Evolutionary conservation across 2,329 filamentous ascomycete species (phyloP).

Genomic region (Botryotinia calthae): DNA sequence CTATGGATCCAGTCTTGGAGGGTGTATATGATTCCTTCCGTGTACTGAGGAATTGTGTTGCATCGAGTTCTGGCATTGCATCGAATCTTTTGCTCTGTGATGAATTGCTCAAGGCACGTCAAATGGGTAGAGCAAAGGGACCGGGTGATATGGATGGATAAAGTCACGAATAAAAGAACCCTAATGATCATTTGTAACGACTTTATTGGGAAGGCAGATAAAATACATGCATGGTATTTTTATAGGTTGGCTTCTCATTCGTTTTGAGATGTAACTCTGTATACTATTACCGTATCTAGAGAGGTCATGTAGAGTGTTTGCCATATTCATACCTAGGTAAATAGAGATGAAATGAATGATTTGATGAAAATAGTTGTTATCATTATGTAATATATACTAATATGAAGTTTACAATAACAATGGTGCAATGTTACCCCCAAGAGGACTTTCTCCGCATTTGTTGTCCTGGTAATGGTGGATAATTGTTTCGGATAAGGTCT

Average conservation of each 20-base stretch:
- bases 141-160: conserved; percentile 62
- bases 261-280: conserved; percentile 7
- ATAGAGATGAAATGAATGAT: conserved; percentile 9
- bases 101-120: conserved; percentile 93
- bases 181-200: conserved; percentile 17
- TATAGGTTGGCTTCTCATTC: neutral
- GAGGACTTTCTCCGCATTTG: neutral
- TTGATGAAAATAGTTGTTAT: neutral
- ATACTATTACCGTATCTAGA: conserved; percentile 1
- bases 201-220: conserved; percentile 6
- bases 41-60: conserved; percentile 88
- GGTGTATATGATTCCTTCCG: conserved; percentile 97
- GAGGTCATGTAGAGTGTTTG: conserved; percentile 3
- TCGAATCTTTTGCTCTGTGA: conserved; percentile 94
- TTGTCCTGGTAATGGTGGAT: neutral
- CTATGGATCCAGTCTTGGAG: conserved; percentile 91
- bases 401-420: neutral
- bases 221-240: conserved; percentile 1
- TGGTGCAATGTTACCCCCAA: neutral
- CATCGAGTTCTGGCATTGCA: conserved; percentile 91
- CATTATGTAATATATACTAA: neutral
- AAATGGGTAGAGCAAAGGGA: conserved; percentile 73
- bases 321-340: conserved; percentile 2
- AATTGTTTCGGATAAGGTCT: neutral
- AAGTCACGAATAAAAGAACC: conserved; percentile 19